These are phyloP conservation scores for Limnanthes douglasii DNA, from an alignment of 345 rosid species.

Conservation along the genomic window DNA sequence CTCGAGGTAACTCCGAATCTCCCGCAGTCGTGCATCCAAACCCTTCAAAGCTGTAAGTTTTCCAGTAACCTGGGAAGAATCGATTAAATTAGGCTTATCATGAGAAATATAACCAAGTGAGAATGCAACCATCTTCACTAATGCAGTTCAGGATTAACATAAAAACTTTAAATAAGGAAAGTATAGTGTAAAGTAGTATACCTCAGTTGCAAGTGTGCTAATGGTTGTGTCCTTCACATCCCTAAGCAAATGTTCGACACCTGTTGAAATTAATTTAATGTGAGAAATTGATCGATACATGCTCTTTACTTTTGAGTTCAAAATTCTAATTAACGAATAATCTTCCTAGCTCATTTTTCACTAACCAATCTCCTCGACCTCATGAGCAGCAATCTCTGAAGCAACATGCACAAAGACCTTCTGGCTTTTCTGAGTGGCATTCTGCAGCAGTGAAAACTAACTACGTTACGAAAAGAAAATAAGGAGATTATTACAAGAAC, in stretches of 20 bases:
- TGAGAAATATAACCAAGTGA: neutral
- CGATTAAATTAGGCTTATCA: neutral
- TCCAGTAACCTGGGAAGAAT: conserved; percentile 36
- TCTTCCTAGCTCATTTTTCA: neutral
- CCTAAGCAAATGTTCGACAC: conserved; percentile 72
- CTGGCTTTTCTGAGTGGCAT: conserved; percentile 85
- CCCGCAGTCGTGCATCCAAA: conserved; percentile 63
- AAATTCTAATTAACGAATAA: neutral
- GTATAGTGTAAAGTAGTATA: conserved; percentile 8
- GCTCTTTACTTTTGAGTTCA: no score
- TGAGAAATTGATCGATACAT: no score
- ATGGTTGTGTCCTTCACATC: conserved; percentile 87
- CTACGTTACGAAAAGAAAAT: no score
- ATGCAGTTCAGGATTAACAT: neutral
- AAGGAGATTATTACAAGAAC: neutral
- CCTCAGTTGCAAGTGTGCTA: conserved; percentile 85
- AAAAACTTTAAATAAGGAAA: neutral
- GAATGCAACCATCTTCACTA: conserved; percentile 2
- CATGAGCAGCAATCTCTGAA: conserved; percentile 37
- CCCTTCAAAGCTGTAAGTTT: conserved; percentile 73
- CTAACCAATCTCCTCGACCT: conserved; percentile 91
- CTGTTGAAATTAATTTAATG: no score
- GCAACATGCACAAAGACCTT: conserved; percentile 64
- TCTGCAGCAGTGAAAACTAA: conserved; percentile 21
- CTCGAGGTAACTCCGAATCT: conserved; percentile 59